Base-by-base conservation (phyloP, 225 moss, liverwort and hornwort genomes). In the Bryum argenteum region DNA sequence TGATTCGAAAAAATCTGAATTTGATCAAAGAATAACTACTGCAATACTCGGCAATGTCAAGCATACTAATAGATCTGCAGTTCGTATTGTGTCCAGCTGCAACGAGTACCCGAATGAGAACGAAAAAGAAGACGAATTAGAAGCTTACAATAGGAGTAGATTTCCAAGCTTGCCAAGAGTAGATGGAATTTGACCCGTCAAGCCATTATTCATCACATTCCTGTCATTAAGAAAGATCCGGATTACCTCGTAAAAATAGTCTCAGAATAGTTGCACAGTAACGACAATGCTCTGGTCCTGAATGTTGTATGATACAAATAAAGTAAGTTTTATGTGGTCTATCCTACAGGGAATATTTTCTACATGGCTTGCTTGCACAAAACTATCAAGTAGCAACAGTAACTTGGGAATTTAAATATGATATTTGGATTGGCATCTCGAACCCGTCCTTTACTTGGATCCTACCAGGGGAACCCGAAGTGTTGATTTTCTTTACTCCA, bases 171-270 rank as follows among this genome's bases (percentile, higher is more conserved):
- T 84, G 65, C 93, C 89, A 11, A 93, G 69, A 40, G 83, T 67
- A 22, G 68, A 18, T 16, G 93, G 93, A 75, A 93, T 93, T 18
- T 15, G 18, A 20, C 93, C 91, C 16, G 82, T 71, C 69, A 93
- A 75, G 4, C 10, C 13, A 59, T 88, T 89, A 58, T 85, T 73
- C 9, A 89, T 87, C 19, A 91, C 82, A 66, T 93, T 89, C 77
- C 93, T 93, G 89, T 61, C 58, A 69, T 21, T 21, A 2, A 56
- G 40, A 38, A 71, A 24, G 37, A 54, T 43, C 10, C 45, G 15
- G 38, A 53, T 66, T 66, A 66, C 56, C 65, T 48, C 17, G 47
- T 26, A 17, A 10, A 65, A 28, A 50, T 18, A 19, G 5, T 7
- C 8, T 8, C 8, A 8, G 10, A 3, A 47, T 12, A n/a, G 28